Evolutionary conservation across 495 filamentous ascomycete species (phyloP).

Genomic region (Annulohypoxylon moriforme): DNA sequence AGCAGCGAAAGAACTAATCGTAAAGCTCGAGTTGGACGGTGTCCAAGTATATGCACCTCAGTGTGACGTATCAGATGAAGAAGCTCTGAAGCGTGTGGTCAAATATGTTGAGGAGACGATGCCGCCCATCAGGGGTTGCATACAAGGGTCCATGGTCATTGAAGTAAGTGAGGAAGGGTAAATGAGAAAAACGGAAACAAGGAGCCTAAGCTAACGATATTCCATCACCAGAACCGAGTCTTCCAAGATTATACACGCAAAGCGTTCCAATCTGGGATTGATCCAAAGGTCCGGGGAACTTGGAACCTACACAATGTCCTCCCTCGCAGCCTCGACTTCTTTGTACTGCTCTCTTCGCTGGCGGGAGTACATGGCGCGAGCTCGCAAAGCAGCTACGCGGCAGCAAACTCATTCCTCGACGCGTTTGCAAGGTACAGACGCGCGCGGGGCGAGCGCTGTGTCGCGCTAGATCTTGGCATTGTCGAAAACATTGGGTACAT

Average conservation of each 20-base stretch:
- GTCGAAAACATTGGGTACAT: constrained; percentile 42
- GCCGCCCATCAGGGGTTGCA: not conserved
- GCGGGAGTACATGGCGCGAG: constrained; percentile 60
- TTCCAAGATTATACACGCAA: not conserved
- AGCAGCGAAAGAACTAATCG: not conserved
- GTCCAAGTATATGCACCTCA: not conserved
- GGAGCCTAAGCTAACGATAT: not conserved
- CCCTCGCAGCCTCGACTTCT: not conserved
- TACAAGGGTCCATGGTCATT: not conserved
- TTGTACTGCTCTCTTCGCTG: not conserved
- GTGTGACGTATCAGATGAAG: not conserved
- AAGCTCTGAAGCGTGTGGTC: not conserved
- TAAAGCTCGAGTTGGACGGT: not conserved
- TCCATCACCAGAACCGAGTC: not conserved
- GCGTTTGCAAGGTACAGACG: constrained; percentile 49
- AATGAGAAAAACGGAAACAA: not conserved
- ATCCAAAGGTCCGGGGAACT: not conserved
- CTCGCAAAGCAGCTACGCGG: constrained; percentile 64
- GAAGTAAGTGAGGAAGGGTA: not conserved
- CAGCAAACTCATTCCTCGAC: constrained; percentile 64
- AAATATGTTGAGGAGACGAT: not conserved
- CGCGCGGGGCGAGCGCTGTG: constrained; percentile 18
- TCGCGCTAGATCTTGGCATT: constrained; percentile 58
- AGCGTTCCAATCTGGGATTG: not conserved
- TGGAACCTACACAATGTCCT: not conserved